Evolutionary conservation across 805 yeast genomes (phyloP).

Genomic region (Candida nitratophila): DNA sequence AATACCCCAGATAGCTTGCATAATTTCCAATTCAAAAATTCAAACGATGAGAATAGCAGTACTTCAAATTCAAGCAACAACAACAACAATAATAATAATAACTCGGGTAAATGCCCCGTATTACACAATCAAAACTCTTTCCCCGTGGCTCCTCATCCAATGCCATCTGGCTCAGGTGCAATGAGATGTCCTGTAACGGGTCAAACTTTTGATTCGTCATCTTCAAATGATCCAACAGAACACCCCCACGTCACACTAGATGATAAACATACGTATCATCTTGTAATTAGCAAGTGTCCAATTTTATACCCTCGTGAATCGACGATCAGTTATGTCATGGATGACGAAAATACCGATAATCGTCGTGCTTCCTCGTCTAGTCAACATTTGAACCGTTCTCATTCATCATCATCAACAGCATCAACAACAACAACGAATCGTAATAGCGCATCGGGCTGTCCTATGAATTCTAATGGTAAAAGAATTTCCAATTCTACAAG

Average conservation of each 20-base stretch:
- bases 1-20: background rate
- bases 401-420: too few species aligned
- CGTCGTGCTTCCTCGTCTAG: too few species aligned
- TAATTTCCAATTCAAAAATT: too few species aligned
- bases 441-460: too few species aligned
- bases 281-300: conserved; percentile 19
- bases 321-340: conserved; percentile 5
- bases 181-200: conserved; percentile 16
- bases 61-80: background rate
- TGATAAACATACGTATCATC: conserved; percentile 1
- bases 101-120: conserved; percentile 16
- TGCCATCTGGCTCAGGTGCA: background rate
- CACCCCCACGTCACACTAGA: background rate
- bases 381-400: too few species aligned
- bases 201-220: conserved; percentile 1
- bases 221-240: background rate
- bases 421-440: too few species aligned
- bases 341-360: background rate
- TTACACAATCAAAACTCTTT: background rate
- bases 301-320: conserved; percentile 19
- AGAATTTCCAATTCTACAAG: background rate
- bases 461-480: background rate
- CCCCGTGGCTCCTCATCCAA: background rate
- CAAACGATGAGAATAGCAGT: too few species aligned
- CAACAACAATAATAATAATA: too few species aligned